phyloP scores from a whole-genome alignment of 169 alveolate species.

The Plasmodium inui region DNA sequence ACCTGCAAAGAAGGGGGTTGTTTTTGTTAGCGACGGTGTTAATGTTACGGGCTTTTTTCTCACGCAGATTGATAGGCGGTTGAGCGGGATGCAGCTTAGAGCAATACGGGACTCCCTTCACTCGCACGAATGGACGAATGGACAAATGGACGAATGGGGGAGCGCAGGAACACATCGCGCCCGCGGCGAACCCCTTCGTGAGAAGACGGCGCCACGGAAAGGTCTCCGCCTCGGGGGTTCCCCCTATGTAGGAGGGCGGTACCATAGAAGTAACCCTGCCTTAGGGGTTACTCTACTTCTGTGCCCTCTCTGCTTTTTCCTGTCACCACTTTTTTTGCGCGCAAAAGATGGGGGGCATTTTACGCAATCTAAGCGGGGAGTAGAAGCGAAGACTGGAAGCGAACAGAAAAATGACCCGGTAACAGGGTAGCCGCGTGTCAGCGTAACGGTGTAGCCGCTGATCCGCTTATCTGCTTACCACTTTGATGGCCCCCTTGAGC shows the following conservation, averaged over 20 bases:
- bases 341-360: neutral
- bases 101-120: neutral
- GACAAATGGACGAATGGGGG: too few relatives aligned
- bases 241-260: neutral
- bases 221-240: neutral
- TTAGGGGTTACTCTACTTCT: conserved; percentile 37
- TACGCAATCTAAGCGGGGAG: neutral
- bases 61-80: neutral
- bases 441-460: neutral
- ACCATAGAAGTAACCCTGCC: neutral
- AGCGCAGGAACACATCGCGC: too few relatives aligned
- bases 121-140: neutral
- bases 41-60: neutral
- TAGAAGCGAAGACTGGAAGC: too few relatives aligned
- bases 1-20: conserved; percentile 73
- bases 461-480: conserved; percentile 42
- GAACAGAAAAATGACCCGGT: neutral
- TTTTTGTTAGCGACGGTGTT: neutral
- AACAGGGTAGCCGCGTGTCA: neutral
- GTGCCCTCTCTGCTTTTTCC: neutral
- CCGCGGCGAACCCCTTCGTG: neutral
- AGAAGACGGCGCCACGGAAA: neutral
- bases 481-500: conserved; percentile 90
- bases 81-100: neutral
- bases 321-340: conserved; percentile 20